Conservation (phyloP, 768 basidiomycete species). For the Krasilnikovozyma curviuscula region DNA sequence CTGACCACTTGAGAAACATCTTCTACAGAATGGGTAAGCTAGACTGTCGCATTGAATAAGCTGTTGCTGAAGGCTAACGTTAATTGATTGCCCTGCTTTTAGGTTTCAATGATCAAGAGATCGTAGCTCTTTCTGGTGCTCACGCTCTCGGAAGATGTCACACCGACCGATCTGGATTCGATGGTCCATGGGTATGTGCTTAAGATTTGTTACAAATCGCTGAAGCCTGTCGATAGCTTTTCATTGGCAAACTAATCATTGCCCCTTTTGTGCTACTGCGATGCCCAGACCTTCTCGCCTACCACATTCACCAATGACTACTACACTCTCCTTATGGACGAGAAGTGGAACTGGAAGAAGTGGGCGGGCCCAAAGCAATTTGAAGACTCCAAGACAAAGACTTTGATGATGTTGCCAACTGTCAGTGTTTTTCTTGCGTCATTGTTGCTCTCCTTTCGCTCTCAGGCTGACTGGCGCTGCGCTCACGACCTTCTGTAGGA, state of each 20-base stretch:
- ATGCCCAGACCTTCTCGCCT: constrained; percentile 88
- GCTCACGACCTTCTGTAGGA: not conserved
- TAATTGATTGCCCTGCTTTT: not conserved
- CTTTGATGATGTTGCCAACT: constrained; percentile 89
- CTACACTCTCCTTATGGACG: constrained; percentile 64
- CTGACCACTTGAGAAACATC: constrained; percentile 68
- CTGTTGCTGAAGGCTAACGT: not conserved
- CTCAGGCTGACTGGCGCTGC: not conserved
- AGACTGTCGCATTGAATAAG: no score
- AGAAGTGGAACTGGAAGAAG: constrained; percentile 83
- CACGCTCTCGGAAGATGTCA: constrained; percentile 96
- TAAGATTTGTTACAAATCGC: no score
- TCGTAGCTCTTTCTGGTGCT: constrained; percentile 69
- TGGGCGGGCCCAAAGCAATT: constrained; percentile 37
- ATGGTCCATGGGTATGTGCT: constrained; percentile 25
- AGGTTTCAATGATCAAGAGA: constrained; percentile 87
- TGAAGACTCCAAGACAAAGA: constrained; percentile 34
- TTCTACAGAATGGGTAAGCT: constrained; percentile 71
- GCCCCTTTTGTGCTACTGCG: no score
- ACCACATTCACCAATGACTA: constrained; percentile 63
- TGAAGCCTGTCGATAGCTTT: not conserved
- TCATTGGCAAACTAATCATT: not conserved
- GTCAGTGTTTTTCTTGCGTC: constrained; percentile 21
- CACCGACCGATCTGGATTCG: constrained; percentile 37
- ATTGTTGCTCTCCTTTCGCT: not conserved